Conservation (phyloP, 2,329 filamentous ascomycete genomes). For the Setomelanomma holmii region DNA sequence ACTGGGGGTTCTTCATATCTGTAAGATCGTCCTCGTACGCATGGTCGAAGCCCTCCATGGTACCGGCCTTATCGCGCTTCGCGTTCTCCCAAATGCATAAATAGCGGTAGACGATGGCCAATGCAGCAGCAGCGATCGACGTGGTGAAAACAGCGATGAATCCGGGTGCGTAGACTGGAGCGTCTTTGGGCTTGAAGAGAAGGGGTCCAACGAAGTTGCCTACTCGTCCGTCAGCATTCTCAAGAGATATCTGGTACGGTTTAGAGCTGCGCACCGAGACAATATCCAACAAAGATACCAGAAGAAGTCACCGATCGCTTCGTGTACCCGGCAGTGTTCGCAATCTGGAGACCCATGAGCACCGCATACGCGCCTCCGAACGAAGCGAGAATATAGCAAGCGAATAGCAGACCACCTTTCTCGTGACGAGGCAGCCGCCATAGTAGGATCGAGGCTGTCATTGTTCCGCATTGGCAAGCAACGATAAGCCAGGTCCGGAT, state of each 20-base stretch:
- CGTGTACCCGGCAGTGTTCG: constrained; percentile 62
- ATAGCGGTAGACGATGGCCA: constrained; percentile 54
- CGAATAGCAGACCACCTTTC: constrained; percentile 58
- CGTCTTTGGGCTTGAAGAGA: constrained; percentile 25
- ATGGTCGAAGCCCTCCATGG: constrained; percentile 59
- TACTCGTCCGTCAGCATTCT: neutral
- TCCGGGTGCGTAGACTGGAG: constrained; percentile 44
- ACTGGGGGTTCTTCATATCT: constrained; percentile 43
- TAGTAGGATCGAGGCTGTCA: constrained; percentile 52
- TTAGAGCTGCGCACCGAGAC: constrained; percentile 49
- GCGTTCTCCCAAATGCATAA: constrained; percentile 56
- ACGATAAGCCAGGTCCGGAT: constrained; percentile 42
- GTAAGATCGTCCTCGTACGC: constrained; percentile 62
- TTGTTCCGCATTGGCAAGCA: constrained; percentile 46
- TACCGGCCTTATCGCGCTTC: constrained; percentile 52
- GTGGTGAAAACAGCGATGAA: constrained; percentile 53
- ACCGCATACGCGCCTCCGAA: constrained; percentile 58
- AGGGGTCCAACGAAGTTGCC: constrained; percentile 46
- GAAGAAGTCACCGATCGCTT: constrained; percentile 59
- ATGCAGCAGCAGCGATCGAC: constrained; percentile 39
- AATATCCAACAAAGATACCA: constrained; percentile 61
- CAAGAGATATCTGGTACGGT: neutral
- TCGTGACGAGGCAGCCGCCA: constrained; percentile 52
- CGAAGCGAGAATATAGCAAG: constrained; percentile 57
- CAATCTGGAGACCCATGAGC: constrained; percentile 58